Base-by-base conservation (phyloP, 2,329 filamentous ascomycete genomes). In the Claviceps sp. region DNA sequence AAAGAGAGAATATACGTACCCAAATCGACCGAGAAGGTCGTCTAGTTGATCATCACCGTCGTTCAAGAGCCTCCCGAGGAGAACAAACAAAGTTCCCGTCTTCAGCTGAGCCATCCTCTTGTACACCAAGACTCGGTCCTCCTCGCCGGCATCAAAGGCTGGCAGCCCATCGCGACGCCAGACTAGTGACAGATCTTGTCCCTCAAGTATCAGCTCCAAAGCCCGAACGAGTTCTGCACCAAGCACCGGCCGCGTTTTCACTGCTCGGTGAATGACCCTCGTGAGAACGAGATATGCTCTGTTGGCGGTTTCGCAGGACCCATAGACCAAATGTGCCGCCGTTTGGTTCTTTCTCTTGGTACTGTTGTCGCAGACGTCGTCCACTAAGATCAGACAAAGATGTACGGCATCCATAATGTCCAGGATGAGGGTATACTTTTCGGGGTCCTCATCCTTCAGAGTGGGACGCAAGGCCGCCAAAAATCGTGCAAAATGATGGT, bases 401-500 rank as follows among this genome's bases (percentile, higher is more conserved):
- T 56, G 55, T 3, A 56, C 53, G 2, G 55, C 55, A 22, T 56
- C 55, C 55, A 56, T 56, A 22, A 56, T 56, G 42, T 56, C 55
- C 5, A 56, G 52, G 16, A 55, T 45, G 19, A 56, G 24, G 4
- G 37, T 24, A 39, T 52, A 52, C 37, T 56, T 55, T 22, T 26
- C 48, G 2, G 55, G 50, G 22, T 55, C 45, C 10, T 55, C 40
- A 6, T 13, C 10, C 19, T 47, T 39, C 48, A 56, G 26, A 11
- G 19, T 39, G 2, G 55, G 55, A 3, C 39, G 39, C 4, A 56
- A 52, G n/a, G 46, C 47, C 8, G 42, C 52, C 46, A 55, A 48
- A 47, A 56, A 52, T 24, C 47, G 48, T 4, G 43, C 46, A 39
- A 56, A 56, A 30, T 56, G 53, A 26, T 56, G 51, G 13, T 43